A percentile compares a stretch with the other conserved stretches of the same genome.
Evolutionary conservation across 768 basidiomycete genomes (phyloP).

Genomic region (Kwoniella dejecticola): DNA sequence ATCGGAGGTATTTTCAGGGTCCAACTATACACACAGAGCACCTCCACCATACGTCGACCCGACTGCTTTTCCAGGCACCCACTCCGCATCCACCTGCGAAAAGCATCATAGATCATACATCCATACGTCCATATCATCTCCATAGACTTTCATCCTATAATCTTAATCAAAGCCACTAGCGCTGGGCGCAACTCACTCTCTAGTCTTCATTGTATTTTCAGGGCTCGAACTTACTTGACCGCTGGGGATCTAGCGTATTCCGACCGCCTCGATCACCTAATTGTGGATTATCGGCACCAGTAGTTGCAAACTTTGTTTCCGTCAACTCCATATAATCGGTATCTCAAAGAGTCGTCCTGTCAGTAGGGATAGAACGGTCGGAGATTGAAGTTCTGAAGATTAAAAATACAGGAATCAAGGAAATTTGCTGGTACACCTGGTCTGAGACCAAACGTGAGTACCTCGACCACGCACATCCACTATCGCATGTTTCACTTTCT

Average conservation of each 20-base stretch:
- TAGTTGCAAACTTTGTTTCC: not conserved
- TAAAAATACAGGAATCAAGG: not conserved
- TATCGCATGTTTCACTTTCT: not conserved
- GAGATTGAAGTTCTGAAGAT: not conserved
- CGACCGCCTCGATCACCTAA: not conserved
- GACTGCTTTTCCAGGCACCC: conserved; percentile 13
- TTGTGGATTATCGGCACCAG: not conserved
- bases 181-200: not conserved
- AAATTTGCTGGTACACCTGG: conserved; percentile 3
- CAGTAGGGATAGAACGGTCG: not conserved
- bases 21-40: not conserved
- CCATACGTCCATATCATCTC: not conserved
- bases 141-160: not conserved
- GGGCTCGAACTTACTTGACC: not conserved
- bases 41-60: conserved; percentile 6
- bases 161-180: not conserved
- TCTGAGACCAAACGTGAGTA: conserved; percentile 13
- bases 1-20: conserved; percentile 1
- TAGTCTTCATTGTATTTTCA: not conserved
- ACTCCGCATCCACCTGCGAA: not conserved
- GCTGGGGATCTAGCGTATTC: not conserved
- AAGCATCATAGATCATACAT: not conserved
- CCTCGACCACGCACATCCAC: not conserved
- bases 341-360: not conserved
- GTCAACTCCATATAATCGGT: not conserved